These are phyloP conservation scores for Boletus reticulatus DNA, from an alignment of 768 basidiomycete genomes.

Conservation along the genomic window DNA sequence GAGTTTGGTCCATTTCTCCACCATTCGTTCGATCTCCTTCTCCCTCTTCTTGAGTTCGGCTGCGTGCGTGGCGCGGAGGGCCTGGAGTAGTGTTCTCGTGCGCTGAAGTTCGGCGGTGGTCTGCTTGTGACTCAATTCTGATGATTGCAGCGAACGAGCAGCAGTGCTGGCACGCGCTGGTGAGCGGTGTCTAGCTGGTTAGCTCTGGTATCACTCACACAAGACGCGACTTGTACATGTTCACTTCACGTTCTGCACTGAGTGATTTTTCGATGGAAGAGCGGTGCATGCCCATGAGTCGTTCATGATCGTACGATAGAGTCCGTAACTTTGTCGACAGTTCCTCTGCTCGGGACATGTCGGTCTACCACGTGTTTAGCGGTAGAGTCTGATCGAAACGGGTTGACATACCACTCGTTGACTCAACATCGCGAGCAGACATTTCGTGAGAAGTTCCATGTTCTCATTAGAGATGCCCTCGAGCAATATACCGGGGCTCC, in stretches of 20 bases:
- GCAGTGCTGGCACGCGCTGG: slow-evolving; percentile 39
- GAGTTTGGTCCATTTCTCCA: slow-evolving; percentile 74
- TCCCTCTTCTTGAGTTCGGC: slow-evolving; percentile 80
- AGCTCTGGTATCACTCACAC: slow-evolving; percentile 47
- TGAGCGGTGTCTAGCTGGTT: slow-evolving; percentile 5
- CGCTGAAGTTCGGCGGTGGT: slow-evolving; percentile 69
- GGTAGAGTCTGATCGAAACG: slow-evolving; percentile 1
- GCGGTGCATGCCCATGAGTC: slow-evolving; percentile 64
- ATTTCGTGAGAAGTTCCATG: slow-evolving; percentile 62
- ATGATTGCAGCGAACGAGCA: slow-evolving; percentile 51
- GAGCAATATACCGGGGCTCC: slow-evolving; percentile 62
- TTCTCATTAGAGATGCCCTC: slow-evolving; percentile 60
- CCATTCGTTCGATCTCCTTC: slow-evolving; percentile 70
- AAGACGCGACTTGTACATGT: slow-evolving; percentile 67
- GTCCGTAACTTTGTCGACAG: slow-evolving; percentile 72
- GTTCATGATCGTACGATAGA: slow-evolving; percentile 77
- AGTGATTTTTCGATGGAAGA: slow-evolving; percentile 58
- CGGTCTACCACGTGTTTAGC: slow-evolving; percentile 45
- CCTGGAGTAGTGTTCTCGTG: slow-evolving; percentile 65
- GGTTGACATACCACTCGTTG: slow-evolving; percentile 66
- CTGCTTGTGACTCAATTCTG: slow-evolving; percentile 69
- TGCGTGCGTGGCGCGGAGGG: slow-evolving; percentile 63
- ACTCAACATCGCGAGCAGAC: slow-evolving; percentile 70
- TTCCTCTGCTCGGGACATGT: slow-evolving; percentile 78
- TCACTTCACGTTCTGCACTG: slow-evolving; percentile 76